Evolutionary conservation across 2,329 filamentous ascomycete genomes (phyloP).

Genomic region (Xylaria polymorpha): DNA sequence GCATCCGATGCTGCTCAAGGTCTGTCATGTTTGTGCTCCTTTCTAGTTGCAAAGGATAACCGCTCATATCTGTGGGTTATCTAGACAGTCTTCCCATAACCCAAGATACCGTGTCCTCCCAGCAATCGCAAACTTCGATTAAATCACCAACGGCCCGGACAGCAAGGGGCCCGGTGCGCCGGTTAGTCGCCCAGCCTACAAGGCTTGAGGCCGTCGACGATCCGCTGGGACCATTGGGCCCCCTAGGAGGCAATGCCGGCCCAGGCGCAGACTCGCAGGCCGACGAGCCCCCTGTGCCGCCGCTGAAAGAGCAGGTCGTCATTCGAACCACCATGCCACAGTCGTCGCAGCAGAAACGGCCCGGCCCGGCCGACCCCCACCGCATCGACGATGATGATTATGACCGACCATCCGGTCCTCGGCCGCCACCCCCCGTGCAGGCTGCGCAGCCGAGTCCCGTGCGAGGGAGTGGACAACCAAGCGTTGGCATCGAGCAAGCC

Average conservation of each 20-base stretch:
- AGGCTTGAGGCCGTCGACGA: conserved; percentile 82
- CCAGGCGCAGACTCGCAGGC: conserved; percentile 49
- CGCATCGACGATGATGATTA: conserved; percentile 78
- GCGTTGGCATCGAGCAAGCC: conserved; percentile 91
- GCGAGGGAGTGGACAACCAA: conserved; percentile 72
- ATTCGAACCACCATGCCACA: conserved; percentile 68
- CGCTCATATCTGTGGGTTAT: conserved; percentile 32
- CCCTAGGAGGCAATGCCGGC: conserved; percentile 63
- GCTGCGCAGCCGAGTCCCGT: conserved; percentile 65
- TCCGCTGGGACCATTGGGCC: conserved; percentile 81
- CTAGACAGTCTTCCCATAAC: conserved; percentile 43
- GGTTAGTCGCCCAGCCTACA: conserved; percentile 79
- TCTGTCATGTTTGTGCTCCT: conserved; percentile 32
- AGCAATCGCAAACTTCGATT: conserved; percentile 48
- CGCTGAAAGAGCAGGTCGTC: conserved; percentile 73
- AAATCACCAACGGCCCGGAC: conserved; percentile 46
- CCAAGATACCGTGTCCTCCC: conserved; percentile 47
- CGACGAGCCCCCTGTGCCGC: conserved; percentile 73
- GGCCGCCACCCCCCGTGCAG: conserved; percentile 74
- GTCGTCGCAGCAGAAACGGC: conserved; percentile 55
- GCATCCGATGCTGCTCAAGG: conserved; percentile 45
- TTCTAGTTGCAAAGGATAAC: neutral
- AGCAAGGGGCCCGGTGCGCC: conserved; percentile 57
- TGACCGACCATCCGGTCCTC: conserved; percentile 61
- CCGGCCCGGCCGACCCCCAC: conserved; percentile 67